Evolutionary conservation across 129 eudicot species (phyloP).

Genomic region (Saussurea involucrata): DNA sequence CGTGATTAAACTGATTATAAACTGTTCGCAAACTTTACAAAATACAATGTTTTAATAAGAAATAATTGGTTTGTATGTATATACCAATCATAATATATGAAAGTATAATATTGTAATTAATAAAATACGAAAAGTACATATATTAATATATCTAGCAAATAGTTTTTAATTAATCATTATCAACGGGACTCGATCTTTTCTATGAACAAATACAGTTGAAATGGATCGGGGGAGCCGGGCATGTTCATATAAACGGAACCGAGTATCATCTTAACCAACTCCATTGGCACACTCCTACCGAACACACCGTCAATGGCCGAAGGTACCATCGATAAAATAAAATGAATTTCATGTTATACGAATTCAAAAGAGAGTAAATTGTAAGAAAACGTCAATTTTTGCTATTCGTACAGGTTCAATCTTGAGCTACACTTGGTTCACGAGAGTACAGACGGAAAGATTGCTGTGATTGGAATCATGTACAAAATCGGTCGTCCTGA

Average conservation of each 20-base stretch:
- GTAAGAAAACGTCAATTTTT: background rate
- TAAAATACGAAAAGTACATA: background rate
- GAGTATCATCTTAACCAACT: conserved; percentile 41
- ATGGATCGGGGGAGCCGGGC: conserved; percentile 50
- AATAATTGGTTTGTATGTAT: background rate
- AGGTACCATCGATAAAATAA: conserved; percentile 30
- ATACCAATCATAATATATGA: background rate
- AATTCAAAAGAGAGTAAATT: background rate
- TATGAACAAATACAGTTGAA: conserved; percentile 29
- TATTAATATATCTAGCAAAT: background rate
- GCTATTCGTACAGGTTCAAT: conserved; percentile 30
- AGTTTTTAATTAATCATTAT: background rate
- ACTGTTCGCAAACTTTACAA: background rate
- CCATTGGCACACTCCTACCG: conserved; percentile 79
- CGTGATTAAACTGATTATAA: background rate
- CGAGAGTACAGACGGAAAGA: conserved; percentile 29
- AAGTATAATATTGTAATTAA: background rate
- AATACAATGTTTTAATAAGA: background rate
- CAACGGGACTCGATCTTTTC: background rate
- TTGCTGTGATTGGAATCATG: conserved; percentile 58
- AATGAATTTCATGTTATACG: background rate
- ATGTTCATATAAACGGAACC: conserved; percentile 44
- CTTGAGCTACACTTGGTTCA: conserved; percentile 61
- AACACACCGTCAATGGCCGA: conserved; percentile 65
- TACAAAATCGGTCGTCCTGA: conserved; percentile 55